Evolutionary conservation across 148 eudicot species (phyloP).

Genomic region (Bassia scoparia): DNA sequence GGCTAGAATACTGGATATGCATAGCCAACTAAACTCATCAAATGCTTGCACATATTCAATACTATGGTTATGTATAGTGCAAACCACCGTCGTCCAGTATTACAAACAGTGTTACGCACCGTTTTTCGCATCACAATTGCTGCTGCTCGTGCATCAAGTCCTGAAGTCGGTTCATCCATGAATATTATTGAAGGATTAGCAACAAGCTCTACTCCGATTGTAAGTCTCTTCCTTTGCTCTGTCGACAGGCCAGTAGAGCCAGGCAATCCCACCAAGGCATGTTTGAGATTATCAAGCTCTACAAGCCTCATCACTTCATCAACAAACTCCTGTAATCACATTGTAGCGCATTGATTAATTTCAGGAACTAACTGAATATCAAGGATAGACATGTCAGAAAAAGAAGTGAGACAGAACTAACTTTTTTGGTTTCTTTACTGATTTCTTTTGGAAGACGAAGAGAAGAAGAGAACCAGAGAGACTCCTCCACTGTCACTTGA

Average conservation of each 20-base stretch:
- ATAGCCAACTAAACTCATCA: slow-evolving; percentile 60
- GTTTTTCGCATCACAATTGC: slow-evolving; percentile 96
- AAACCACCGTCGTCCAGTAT: slow-evolving; percentile 96
- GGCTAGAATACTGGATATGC: not conserved
- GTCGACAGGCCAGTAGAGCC: slow-evolving; percentile 77
- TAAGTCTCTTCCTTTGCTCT: slow-evolving; percentile 82
- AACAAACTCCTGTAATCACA: slow-evolving; percentile 64
- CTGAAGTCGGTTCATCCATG: slow-evolving; percentile 98
- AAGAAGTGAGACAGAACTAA: slow-evolving; percentile 25
- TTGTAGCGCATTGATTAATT: slow-evolving; percentile 14
- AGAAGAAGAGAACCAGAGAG: slow-evolving; percentile 70
- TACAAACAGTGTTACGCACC: slow-evolving; percentile 85
- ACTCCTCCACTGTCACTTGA: slow-evolving; percentile 81
- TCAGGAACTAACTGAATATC: not conserved
- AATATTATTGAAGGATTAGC: slow-evolving; percentile 95
- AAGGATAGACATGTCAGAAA: not conserved
- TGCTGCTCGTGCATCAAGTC: slow-evolving; percentile 97
- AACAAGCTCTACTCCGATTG: slow-evolving; percentile 92
- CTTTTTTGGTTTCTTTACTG: slow-evolving; percentile 46
- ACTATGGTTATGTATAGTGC: slow-evolving; percentile 95
- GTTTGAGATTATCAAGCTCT: slow-evolving; percentile 57
- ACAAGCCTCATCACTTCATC: slow-evolving; percentile 77
- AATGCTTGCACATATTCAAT: slow-evolving; percentile 92
- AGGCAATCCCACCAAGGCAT: slow-evolving; percentile 81
- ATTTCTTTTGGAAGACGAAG: slow-evolving; percentile 75